Evolutionary conservation across 1,139 yeast genomes (phyloP), one percentile per base, ranked within the genome.

Genomic region (Geotrichum citri-aurantii): DNA sequence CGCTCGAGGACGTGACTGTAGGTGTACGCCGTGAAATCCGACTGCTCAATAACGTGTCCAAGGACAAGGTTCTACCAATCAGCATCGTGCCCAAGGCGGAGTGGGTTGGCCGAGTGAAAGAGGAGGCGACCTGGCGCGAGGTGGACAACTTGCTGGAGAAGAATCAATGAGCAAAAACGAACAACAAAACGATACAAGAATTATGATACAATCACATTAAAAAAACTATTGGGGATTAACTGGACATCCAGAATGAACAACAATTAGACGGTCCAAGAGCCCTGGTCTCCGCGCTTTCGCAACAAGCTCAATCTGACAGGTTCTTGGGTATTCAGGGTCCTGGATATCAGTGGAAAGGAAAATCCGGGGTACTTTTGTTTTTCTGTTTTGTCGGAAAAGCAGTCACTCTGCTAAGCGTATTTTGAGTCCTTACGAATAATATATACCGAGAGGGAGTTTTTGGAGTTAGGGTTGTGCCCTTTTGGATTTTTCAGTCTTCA

Each of bases 21-120:
- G 71, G 72, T 17, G 65, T 78, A 58, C 71, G 79, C 1, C 71
- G 72, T 17, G 80, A 78, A 59, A 71, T 77, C 48, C 67, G 75
- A 55, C 63, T 71, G 48, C 65, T 77, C 48, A 71, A 75, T 58
- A 75, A 73, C 50, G 76, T 75, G 53, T 70, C 76, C 23, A 67
- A 69, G 53, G 75, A 75, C 42, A 74, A 72, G 56, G 73, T 75
- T 57, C 70, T 69, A 56, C 78, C 74, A 2, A 64, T 69, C 50
- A 66, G 68, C 54, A 65, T 71, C 50, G 73, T 74, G 44, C 66
- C 71, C 12, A 68, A 72, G 63, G 79, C 76, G 6, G 70, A 69
- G 46, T 65, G 71, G 66, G 69, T 69, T 47, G 73, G 74, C n/a
- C 59, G 64, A 48, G 68, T 66, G 57, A 71, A 73, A 61, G 74